Evolutionary conservation across 495 filamentous ascomycete species (phyloP).

Genomic region (Neurospora cerealis): DNA sequence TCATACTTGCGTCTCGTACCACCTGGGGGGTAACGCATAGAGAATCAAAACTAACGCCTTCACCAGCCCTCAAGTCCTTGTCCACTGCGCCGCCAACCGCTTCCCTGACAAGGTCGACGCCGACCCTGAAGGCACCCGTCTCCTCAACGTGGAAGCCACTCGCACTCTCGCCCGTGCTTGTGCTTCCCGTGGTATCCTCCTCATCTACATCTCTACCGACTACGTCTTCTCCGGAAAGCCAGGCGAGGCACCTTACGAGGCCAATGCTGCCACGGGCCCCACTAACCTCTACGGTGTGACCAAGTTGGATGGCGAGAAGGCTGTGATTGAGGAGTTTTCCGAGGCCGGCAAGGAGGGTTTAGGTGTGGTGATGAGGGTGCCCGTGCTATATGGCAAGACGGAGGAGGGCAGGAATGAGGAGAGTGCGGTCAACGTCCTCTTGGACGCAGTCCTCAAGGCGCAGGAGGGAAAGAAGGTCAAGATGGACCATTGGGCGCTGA

Average conservation of each 20-base stretch:
- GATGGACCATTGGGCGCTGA: constrained; percentile 84
- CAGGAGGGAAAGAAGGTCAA: constrained; percentile 51
- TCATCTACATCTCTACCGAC: constrained; percentile 92
- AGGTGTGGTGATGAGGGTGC: constrained; percentile 72
- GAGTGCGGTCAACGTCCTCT: constrained; percentile 73
- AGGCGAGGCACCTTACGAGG: constrained; percentile 79
- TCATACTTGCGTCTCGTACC: background rate
- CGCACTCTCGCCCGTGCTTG: constrained; percentile 56
- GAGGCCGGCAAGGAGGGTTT: constrained; percentile 38
- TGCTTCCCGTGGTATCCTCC: constrained; percentile 49
- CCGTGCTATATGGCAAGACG: constrained; percentile 70
- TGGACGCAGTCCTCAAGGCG: constrained; percentile 60
- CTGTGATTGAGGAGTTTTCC: constrained; percentile 51
- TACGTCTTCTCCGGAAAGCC: constrained; percentile 80
- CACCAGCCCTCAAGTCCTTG: background rate
- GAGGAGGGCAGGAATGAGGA: constrained; percentile 45
- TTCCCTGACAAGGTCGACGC: constrained; percentile 77
- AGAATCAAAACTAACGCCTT: constrained; percentile 23
- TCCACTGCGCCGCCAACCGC: constrained; percentile 66
- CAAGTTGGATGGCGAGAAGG: constrained; percentile 76
- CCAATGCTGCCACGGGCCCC: constrained; percentile 51
- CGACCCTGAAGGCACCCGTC: constrained; percentile 64
- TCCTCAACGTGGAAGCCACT: constrained; percentile 67
- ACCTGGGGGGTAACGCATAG: background rate
- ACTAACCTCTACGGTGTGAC: constrained; percentile 84